These are phyloP conservation scores for Choanephora cucurbitarum DNA, from an alignment of 371 early-diverging fungal species.

Conservation along the genomic window DNA sequence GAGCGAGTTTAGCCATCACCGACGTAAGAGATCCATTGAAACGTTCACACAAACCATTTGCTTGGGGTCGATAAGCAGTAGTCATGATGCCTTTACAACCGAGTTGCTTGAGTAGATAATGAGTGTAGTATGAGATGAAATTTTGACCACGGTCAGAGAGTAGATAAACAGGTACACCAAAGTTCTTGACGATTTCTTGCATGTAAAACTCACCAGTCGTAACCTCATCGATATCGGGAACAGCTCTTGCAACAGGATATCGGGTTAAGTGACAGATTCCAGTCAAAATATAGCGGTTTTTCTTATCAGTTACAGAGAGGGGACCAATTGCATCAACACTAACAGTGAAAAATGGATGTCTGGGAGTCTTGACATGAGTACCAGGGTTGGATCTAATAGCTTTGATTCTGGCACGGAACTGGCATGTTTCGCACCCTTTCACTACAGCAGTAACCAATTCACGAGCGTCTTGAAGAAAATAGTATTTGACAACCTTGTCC, in stretches of 20 bases:
- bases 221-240: slow-evolving; percentile 14
- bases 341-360: slow-evolving; percentile 14
- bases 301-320: neutral
- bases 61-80: slow-evolving; percentile 33
- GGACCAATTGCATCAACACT: slow-evolving; percentile 22
- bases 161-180: slow-evolving; percentile 10
- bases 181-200: slow-evolving; percentile 9
- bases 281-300: slow-evolving; percentile 6
- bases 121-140: slow-evolving; percentile 17
- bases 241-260: slow-evolving; percentile 12
- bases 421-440: slow-evolving; percentile 3
- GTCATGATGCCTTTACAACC: slow-evolving; percentile 22
- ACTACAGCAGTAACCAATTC: slow-evolving; percentile 26
- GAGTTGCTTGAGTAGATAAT: slow-evolving; percentile 4
- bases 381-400: slow-evolving; percentile 18
- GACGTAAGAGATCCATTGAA: slow-evolving; percentile 21
- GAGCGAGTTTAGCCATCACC: slow-evolving; percentile 10
- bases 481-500: neutral
- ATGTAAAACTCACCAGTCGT: slow-evolving; percentile 17
- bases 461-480: slow-evolving; percentile 20
- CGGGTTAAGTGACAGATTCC: slow-evolving; percentile 10
- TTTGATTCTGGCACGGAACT: slow-evolving; percentile 10
- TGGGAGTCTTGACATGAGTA: slow-evolving; percentile 9
- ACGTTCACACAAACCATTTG: slow-evolving; percentile 38
- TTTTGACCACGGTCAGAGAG: slow-evolving; percentile 30